phyloP scores from a whole-genome alignment of 176 grass and related monocot genomes.

The Triticum timopheevii region DNA sequence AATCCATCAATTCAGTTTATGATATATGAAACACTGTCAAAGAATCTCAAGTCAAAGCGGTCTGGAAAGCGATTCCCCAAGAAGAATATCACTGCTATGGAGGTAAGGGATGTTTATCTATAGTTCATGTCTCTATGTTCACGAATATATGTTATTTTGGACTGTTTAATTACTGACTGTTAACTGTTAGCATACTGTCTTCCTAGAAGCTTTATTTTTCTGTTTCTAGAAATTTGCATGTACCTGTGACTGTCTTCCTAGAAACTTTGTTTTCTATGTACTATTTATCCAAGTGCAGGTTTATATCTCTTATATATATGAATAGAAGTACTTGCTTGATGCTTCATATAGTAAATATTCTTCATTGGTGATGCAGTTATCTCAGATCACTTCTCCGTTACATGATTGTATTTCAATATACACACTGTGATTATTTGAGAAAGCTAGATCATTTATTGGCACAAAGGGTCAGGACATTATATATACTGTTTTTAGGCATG shows the following conservation, averaged over 20 bases:
- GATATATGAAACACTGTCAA: slow-evolving; percentile 93
- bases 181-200: background rate
- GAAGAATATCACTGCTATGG: slow-evolving; percentile 75
- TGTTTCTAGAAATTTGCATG: background rate
- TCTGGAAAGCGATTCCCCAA: slow-evolving; percentile 45
- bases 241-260: background rate
- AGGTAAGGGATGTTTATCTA: slow-evolving; percentile 47
- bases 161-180: background rate
- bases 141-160: background rate
- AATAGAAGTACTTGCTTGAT: background rate
- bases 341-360: background rate
- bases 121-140: background rate
- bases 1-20: slow-evolving; percentile 99
- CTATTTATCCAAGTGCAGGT: slow-evolving; percentile 8
- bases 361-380: background rate
- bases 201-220: slow-evolving; percentile 17
- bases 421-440: slow-evolving; percentile 1
- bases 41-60: slow-evolving; percentile 64
- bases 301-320: background rate
- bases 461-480: background rate
- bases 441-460: background rate
- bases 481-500: background rate
- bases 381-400: background rate
- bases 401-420: slow-evolving; percentile 10
- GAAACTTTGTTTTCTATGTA: background rate